Conservation (phyloP, 2,329 filamentous ascomycete species). For the Ceratocystis lukuohia region DNA sequence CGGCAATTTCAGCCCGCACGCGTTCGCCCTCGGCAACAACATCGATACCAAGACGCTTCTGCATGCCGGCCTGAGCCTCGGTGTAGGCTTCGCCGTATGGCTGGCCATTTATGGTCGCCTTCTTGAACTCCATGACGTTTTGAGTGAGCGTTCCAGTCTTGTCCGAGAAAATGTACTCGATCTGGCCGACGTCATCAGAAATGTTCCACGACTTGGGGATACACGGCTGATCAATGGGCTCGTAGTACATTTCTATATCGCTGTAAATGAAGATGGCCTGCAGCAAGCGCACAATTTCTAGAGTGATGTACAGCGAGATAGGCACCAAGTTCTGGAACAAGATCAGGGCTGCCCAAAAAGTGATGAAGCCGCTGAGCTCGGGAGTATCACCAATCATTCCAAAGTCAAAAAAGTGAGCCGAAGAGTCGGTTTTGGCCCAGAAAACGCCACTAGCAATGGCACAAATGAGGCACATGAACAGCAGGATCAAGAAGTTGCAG, state of each 20-base stretch:
- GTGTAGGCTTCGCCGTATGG: slow-evolving; percentile 97
- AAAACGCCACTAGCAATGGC: slow-evolving; percentile 73
- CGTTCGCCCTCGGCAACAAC: slow-evolving; percentile 65
- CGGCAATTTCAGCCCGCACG: slow-evolving; percentile 63
- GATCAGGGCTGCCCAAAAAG: slow-evolving; percentile 90
- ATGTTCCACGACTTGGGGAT: slow-evolving; percentile 99
- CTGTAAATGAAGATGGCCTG: slow-evolving; percentile 97
- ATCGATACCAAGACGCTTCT: slow-evolving; percentile 76
- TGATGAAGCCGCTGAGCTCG: slow-evolving; percentile 77
- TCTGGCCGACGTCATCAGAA: slow-evolving; percentile 92
- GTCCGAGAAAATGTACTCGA: slow-evolving; percentile 98
- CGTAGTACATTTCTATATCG: slow-evolving; percentile 95
- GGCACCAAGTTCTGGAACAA: slow-evolving; percentile 97
- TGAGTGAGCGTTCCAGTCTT: slow-evolving; percentile 97
- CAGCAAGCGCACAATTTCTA: slow-evolving; percentile 85
- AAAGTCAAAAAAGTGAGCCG: slow-evolving; percentile 70
- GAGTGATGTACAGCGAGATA: slow-evolving; percentile 91
- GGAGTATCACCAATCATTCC: slow-evolving; percentile 66
- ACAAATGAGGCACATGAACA: slow-evolving; percentile 76
- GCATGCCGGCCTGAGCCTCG: slow-evolving; percentile 91
- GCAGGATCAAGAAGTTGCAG: slow-evolving; percentile 85
- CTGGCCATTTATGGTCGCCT: slow-evolving; percentile 89
- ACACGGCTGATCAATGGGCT: slow-evolving; percentile 82
- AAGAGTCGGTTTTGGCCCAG: slow-evolving; percentile 63
- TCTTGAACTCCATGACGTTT: slow-evolving; percentile 99